These are phyloP conservation scores for Carallia pectinifolia DNA, from an alignment of 345 rosid genomes.

Conservation along the genomic window DNA sequence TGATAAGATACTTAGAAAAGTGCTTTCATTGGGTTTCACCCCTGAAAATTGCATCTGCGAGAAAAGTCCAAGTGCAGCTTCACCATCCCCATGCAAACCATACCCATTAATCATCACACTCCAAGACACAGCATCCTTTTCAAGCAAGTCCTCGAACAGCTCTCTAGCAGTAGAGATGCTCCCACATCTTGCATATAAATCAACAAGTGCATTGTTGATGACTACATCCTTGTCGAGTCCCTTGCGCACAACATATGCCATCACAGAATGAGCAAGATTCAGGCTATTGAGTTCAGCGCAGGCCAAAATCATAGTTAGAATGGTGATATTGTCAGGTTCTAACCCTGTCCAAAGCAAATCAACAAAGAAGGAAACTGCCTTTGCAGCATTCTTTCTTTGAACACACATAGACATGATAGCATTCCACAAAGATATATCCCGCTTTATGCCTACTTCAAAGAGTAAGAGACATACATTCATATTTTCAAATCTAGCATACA, in stretches of 20 bases:
- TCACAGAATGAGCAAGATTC: slow-evolving; percentile 28
- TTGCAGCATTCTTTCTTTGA: slow-evolving; percentile 24
- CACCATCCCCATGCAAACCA: slow-evolving; percentile 31
- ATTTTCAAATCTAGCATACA: slow-evolving; percentile 39
- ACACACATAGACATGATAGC: slow-evolving; percentile 38
- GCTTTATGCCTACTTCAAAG: slow-evolving; percentile 24
- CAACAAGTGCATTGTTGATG: slow-evolving; percentile 42
- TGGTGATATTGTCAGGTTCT: slow-evolving; percentile 41
- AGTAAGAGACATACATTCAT: slow-evolving; percentile 22
- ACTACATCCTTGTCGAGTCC: slow-evolving; percentile 36
- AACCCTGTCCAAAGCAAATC: slow-evolving; percentile 32
- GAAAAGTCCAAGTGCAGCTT: slow-evolving; percentile 39
- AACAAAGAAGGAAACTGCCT: slow-evolving; percentile 33
- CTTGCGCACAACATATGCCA: slow-evolving; percentile 31
- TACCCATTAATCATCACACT: slow-evolving; percentile 25
- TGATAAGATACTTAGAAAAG: slow-evolving; percentile 37
- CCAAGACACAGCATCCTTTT: slow-evolving; percentile 45
- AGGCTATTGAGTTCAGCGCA: slow-evolving; percentile 25
- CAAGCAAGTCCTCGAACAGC: slow-evolving; percentile 31
- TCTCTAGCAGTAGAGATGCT: slow-evolving; percentile 23
- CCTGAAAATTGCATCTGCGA: slow-evolving; percentile 31
- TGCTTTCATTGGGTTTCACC: slow-evolving; percentile 27
- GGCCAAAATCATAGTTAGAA: slow-evolving; percentile 42
- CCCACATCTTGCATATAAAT: slow-evolving; percentile 44
- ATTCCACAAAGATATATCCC: slow-evolving; percentile 42